phyloP scores from a whole-genome alignment of 1,139 yeast species.

The Suhomyces bokatorum region DNA sequence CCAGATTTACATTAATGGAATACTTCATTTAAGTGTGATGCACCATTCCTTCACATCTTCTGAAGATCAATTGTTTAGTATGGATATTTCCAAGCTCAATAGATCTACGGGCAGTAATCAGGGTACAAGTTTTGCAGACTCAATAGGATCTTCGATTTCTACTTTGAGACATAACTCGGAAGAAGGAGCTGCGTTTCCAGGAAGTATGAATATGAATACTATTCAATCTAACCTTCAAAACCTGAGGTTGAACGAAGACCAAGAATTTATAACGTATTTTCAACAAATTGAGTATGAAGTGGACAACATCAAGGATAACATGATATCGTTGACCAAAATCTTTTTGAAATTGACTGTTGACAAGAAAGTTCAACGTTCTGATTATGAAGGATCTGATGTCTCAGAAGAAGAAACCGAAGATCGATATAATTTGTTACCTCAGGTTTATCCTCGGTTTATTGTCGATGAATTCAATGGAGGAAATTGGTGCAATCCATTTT shows the following conservation, averaged over 20 bases:
- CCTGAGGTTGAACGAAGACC: constrained; percentile 10
- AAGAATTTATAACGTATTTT: constrained; percentile 26
- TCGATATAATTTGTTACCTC: constrained; percentile 51
- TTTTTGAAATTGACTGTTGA: constrained; percentile 35
- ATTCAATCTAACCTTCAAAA: constrained; percentile 8
- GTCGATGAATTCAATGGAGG: constrained; percentile 70
- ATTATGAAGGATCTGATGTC: constrained; percentile 44
- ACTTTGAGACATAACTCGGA: constrained; percentile 24
- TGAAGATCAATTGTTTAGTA: constrained; percentile 34
- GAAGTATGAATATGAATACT: constrained; percentile 4
- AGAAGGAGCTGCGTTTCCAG: not conserved
- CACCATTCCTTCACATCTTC: constrained; percentile 29
- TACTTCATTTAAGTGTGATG: constrained; percentile 49
- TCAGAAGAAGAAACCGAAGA: constrained; percentile 38
- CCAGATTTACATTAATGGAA: constrained; percentile 60
- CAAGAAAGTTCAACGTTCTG: constrained; percentile 34
- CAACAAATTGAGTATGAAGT: constrained; percentile 42
- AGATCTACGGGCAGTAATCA: constrained; percentile 24
- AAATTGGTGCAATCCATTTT: constrained; percentile 71
- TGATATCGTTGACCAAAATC: constrained; percentile 29
- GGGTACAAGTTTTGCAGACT: constrained; percentile 16
- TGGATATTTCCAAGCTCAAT: constrained; percentile 35
- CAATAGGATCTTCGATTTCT: constrained; percentile 27
- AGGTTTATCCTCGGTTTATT: constrained; percentile 66
- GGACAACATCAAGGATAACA: constrained; percentile 32